Evolutionary conservation across 2,329 filamentous ascomycete genomes (phyloP), one percentile per base, ranked within the genome.

Genomic region (Pseudogymnoascus pannorum): DNA sequence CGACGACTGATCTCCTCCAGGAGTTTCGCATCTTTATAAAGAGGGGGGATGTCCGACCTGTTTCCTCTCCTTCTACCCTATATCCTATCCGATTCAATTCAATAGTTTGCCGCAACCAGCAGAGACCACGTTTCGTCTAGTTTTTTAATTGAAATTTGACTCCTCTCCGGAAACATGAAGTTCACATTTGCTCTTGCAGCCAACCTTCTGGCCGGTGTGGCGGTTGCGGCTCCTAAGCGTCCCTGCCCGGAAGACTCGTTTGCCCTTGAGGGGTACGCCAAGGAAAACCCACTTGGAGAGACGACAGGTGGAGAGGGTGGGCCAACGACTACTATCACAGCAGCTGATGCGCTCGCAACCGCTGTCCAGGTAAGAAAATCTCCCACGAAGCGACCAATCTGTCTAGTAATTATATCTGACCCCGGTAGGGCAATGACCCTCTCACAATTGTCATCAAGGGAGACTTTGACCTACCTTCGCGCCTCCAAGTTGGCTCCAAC

Each of bases 231-330:
- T 9, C 29, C 29, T 8, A 31, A 31, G n/a, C n/a, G n/a, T n/a
- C n/a, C n/a, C n/a, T 11, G 16, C 7, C 11, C 6, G 24, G 5
- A 26, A 16, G 14, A 54, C 5, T 14, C 31, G 14, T 59, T 16
- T 16, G 57, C 20, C 16, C 31, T 59, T 18, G 57, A 59, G 24
- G 57, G 57, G 12, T 59, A 42, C 31, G 57, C 57, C 33, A 59
- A 59, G 57, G 57, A 59, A 20, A 59, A 59, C 57, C 57, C 57
- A 3, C 3, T 59, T 29, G 74, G 29, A n/a, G 26, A 31, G 48
- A 78, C 77, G 0, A 79, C 76, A 12, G 78, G 78, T 63, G 78
- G 78, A 62, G 73, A 75, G n/a, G 75, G 73, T 38, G 78, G 77
- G 12, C 68, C 70, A 31, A 74, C 73, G 7, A 77, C 74, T 18